Conservation (phyloP, 805 yeast species). For the Candida chauliodis region DNA sequence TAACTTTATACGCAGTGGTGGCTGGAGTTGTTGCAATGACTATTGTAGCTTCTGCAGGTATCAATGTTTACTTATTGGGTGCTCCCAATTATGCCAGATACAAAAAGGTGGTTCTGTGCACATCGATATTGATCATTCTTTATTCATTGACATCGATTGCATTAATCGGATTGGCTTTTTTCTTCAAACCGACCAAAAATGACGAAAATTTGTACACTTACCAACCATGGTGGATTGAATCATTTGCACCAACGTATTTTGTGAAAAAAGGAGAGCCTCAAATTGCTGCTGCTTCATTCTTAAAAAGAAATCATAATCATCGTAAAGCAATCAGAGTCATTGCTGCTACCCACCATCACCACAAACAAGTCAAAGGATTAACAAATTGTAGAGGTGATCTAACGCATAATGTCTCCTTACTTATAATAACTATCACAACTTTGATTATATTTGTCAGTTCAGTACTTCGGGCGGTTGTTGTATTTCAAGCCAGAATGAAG, state of each 20-base stretch:
- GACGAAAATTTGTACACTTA: slow-evolving; percentile 54
- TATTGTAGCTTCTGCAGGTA: slow-evolving; percentile 57
- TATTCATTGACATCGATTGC: slow-evolving; percentile 53
- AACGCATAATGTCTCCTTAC: slow-evolving; percentile 48
- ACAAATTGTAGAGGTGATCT: slow-evolving; percentile 33
- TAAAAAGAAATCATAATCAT: slow-evolving; percentile 41
- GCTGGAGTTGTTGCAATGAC: slow-evolving; percentile 63
- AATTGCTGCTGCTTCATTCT: slow-evolving; percentile 43
- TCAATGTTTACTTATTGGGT: slow-evolving; percentile 54
- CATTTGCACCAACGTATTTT: slow-evolving; percentile 56
- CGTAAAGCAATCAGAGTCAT: slow-evolving; percentile 51
- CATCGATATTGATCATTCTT: slow-evolving; percentile 28
- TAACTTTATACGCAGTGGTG: slow-evolving; percentile 50
- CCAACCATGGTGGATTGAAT: slow-evolving; percentile 79
- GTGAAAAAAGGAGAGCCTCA: slow-evolving; percentile 49
- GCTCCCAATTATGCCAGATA: slow-evolving; percentile 46
- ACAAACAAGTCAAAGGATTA: slow-evolving; percentile 29
- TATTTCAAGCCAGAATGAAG: slow-evolving; percentile 16
- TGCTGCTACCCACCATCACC: slow-evolving; percentile 46
- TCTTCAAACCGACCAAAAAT: slow-evolving; percentile 50
- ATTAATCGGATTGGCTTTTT: slow-evolving; percentile 49
- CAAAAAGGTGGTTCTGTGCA: slow-evolving; percentile 49
- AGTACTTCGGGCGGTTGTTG: slow-evolving; percentile 33
- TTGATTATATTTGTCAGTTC: slow-evolving; percentile 47
- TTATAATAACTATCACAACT: slow-evolving; percentile 45